Conservation (phyloP, 2,329 filamentous ascomycete species). For the Fusarium zealandicum region DNA sequence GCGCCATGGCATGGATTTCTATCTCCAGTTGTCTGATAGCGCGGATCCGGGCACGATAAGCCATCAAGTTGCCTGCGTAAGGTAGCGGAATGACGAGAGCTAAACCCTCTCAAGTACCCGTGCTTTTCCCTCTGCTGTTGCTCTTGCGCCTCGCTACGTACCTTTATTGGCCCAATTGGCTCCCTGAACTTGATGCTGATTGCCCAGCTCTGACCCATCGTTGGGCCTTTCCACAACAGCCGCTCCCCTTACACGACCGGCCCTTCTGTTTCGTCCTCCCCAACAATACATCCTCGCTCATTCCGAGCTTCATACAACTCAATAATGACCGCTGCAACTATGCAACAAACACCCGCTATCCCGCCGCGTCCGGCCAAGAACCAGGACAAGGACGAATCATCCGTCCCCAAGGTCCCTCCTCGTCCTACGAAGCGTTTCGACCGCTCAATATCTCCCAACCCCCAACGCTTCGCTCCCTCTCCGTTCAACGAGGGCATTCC, state of each 20-base stretch:
- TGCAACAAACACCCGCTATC: slow-evolving; percentile 59
- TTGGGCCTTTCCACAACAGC: slow-evolving; percentile 28
- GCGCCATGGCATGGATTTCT: slow-evolving; percentile 32
- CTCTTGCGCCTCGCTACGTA: slow-evolving; percentile 3
- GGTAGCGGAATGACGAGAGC: slow-evolving; percentile 10
- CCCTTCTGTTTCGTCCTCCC: slow-evolving; percentile 16
- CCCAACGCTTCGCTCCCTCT: slow-evolving; percentile 82
- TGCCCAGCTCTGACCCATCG: slow-evolving; percentile 34
- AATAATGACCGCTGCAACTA: slow-evolving; percentile 59
- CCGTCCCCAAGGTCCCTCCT: slow-evolving; percentile 75
- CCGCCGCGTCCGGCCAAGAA: slow-evolving; percentile 64
- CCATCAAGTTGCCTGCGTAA: slow-evolving; percentile 17
- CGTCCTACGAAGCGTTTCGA: slow-evolving; percentile 78
- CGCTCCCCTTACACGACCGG: slow-evolving; percentile 27
- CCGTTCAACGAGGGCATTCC: slow-evolving; percentile 79
- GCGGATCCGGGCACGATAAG: slow-evolving; percentile 34
- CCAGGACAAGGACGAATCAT: slow-evolving; percentile 54
- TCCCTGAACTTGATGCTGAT: slow-evolving; percentile 37
- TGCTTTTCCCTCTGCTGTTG: slow-evolving; percentile 11
- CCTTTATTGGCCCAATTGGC: slow-evolving; percentile 18
- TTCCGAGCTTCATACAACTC: slow-evolving; percentile 24
- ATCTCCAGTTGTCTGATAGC: slow-evolving; percentile 37
- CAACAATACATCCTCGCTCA: slow-evolving; percentile 23
- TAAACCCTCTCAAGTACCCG: slow-evolving; percentile 30
- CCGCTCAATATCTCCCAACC: slow-evolving; percentile 78